Percentiles rank a stretch among this genome's conserved stretches.
Conservation (phyloP, 2,329 filamentous ascomycete genomes). For the Pseudogymnoascus sp. region DNA sequence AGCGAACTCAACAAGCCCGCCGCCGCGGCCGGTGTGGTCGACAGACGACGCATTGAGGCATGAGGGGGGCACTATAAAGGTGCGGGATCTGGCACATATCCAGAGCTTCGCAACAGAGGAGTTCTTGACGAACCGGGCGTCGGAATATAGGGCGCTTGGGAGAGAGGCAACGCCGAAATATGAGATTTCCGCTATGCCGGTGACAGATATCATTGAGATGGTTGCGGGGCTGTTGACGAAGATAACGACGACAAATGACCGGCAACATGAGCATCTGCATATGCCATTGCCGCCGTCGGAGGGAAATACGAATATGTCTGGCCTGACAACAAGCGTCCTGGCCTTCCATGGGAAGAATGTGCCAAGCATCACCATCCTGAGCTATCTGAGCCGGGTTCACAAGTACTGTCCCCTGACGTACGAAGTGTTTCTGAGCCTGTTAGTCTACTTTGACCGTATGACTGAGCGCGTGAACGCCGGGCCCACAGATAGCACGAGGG, state of each 20-base stretch:
- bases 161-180: conserved; percentile 47
- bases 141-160: conserved; percentile 32
- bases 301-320: conserved; percentile 48
- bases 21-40: conserved; percentile 25
- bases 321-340: conserved; percentile 67
- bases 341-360: conserved; percentile 98
- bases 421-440: conserved; percentile 88
- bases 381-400: conserved; percentile 91
- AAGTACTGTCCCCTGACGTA: conserved; percentile 99
- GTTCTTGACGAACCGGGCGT: conserved; percentile 49
- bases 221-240: conserved; percentile 93
- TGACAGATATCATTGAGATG: conserved; percentile 97
- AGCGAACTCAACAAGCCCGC: conserved; percentile 10
- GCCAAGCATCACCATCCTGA: conserved; percentile 91
- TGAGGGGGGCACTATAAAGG: conserved; percentile 53
- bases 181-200: conserved; percentile 96
- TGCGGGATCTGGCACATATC: conserved; percentile 86
- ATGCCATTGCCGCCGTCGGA: conserved; percentile 57
- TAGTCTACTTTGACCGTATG: conserved; percentile 99
- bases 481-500: conserved; percentile 35
- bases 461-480: conserved; percentile 87
- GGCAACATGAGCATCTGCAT: conserved; percentile 86
- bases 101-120: conserved; percentile 81
- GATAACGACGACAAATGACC: conserved; percentile 93
- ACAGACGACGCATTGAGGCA: conserved; percentile 33